Base-by-base conservation (phyloP, 78 protist genomes). In the Fonticula alba region DNA sequence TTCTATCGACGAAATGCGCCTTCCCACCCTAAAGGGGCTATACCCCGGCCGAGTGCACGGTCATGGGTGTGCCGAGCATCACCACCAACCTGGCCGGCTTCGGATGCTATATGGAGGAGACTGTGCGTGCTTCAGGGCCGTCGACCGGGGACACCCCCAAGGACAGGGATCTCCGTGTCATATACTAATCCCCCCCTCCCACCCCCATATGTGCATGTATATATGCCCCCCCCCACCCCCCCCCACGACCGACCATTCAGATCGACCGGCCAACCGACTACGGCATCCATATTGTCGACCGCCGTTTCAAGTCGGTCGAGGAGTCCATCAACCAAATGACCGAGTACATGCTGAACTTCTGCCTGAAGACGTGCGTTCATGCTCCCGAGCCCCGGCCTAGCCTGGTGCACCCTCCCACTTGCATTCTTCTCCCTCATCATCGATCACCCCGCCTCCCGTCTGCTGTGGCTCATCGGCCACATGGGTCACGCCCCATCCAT, bases 51-150 rank as follows among this genome's bases (percentile, higher is more conserved):
- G 86, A 85, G 71, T 81, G 87, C 69, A 68, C 82, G 26, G 76
- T 74, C 37, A 32, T 65, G 43, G 91, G 91, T 62, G 76, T 81
- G 13, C 84, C 86, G 33, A 66, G 80, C 13, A 63, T 84, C 57
- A 82, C 91, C 7, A 53, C 76, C 57, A 82, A 84, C 62, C 63
- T 84, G 13, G 49, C 85, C 0, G 91, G 91, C 40, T 84, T 84
- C 31, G 91, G 82, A 10, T 35, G 66, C 54, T 84, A 46, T 69
- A 74, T 84, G 68, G 59, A 64, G 41, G 49, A 64, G 22, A 43
- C 47, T 32, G 50, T 60, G 5, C 37, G 20, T 1, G 78, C 71
- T 33, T 71, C 79, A 22, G 76, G 62, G 14, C 49, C 63, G 19
- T 58, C 59, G 83, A 82, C 52, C 72, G 73, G 43, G 60, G 24